Conservation (phyloP, 306 rosid species). For the Albizia julibrissin region DNA sequence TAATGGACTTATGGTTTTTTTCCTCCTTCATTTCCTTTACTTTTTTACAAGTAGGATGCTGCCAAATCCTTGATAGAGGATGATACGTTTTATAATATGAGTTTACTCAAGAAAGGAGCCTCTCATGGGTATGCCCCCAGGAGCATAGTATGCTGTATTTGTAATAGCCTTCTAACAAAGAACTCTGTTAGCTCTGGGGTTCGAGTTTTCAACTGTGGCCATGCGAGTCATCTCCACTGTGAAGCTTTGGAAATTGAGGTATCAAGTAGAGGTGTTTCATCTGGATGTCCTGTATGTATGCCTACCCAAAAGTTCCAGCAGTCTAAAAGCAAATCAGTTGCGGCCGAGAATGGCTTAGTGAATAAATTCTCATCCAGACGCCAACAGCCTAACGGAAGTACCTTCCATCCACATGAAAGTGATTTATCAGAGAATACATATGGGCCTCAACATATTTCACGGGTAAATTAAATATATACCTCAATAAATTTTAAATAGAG, state of each 20-base stretch:
- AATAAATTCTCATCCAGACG: slow-evolving; percentile 52
- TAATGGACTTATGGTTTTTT: slow-evolving; percentile 14
- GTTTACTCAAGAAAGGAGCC: slow-evolving; percentile 91
- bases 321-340: slow-evolving; percentile 63
- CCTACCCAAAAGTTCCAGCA: slow-evolving; percentile 67
- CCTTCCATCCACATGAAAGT: slow-evolving; percentile 56
- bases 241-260: slow-evolving; percentile 69
- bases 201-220: slow-evolving; percentile 91
- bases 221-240: slow-evolving; percentile 86
- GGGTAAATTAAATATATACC: slow-evolving; percentile 59
- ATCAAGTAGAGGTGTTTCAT: slow-evolving; percentile 48
- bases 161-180: slow-evolving; percentile 68
- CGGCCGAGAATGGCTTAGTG: slow-evolving; percentile 60
- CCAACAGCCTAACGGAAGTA: slow-evolving; percentile 56
- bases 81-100: slow-evolving; percentile 92
- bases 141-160: slow-evolving; percentile 68
- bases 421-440: slow-evolving; percentile 60
- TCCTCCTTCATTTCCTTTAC: background rate
- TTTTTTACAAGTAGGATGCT: slow-evolving; percentile 60
- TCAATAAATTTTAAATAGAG: background rate
- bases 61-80: slow-evolving; percentile 96
- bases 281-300: slow-evolving; percentile 92
- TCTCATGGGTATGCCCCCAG: slow-evolving; percentile 91
- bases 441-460: slow-evolving; percentile 72
- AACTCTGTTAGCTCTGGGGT: slow-evolving; percentile 62